Evolutionary conservation across 2,329 filamentous ascomycete genomes (phyloP), one percentile per base, ranked within the genome.

Genomic region (Cladophialophora immunda): DNA sequence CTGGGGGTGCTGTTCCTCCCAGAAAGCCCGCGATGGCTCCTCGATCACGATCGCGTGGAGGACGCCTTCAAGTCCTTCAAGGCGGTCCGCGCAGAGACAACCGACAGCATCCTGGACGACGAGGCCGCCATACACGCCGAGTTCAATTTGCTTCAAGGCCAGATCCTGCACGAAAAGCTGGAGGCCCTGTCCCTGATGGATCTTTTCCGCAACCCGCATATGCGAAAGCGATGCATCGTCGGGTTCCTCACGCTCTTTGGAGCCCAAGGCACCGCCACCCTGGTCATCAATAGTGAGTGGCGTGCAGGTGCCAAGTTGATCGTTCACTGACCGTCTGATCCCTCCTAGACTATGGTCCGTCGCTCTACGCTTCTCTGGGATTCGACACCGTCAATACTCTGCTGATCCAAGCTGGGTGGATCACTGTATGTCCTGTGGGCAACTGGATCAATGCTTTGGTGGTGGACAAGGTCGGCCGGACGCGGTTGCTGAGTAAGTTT

Each of bases 1-100:
- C 73, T 84, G 63, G 82, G 78, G 3, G 80, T 84, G 30, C 53
- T 70, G 3, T 73, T 74, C 58, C 69, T 74, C 17, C 75, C 75
- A 2, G 74, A 75, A 62, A 73, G 70, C 0, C 75, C 74, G 19
- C 70, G 73, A 5, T 75, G 73, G 58, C 62, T 66, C n/a, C 32
- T 66, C 36, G 64, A 66, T 32, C 64, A 50, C 5, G 62, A 68
- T 17, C 59, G 59, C 9, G 32, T 67, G 19, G 65, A 67, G 13
- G 65, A 67, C 25, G 65, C 65, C 4, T 67, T 58, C 58, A 65
- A 63, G 58, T 52, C 62, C 8, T 65, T 62, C 58, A 63, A 62
- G 34, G 53, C 62, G 4, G 62, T 68, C n/a, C 34, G 64, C 2
- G 67, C 64, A 15, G 62, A 69, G 17, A 58, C 19, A 3, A 64